Base-by-base conservation (phyloP, 805 yeast species). In the Priceomyces castillae region DNA sequence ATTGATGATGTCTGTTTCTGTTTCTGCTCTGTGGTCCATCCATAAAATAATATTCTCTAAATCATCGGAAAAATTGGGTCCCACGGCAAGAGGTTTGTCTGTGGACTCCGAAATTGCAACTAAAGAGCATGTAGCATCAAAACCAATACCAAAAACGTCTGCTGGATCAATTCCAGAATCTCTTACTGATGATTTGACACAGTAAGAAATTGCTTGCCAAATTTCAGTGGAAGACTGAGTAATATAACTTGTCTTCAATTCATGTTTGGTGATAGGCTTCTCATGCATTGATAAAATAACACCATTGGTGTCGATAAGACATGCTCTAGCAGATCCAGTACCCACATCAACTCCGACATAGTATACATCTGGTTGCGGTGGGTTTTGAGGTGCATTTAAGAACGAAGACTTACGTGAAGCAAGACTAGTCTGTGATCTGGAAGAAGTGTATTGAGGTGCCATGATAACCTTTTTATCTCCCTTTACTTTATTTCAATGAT, bases 1-100 rank as follows among this genome's bases (percentile, higher is more conserved):
- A 65, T 92, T 92, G 62, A 94, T 90, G 44, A 71, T 78, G 43
- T 80, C 70, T 11, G 97, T 90, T 61, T 92, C 97, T 6, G 73
- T 70, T 12, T 76, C 82, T 0, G 98, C 97, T 50, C 99, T 78
- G 65, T 94, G 99, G 69, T 94, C 99, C 98, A 94, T 92, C 99
- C 99, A 94, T 49, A 94, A 67, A 41, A 94, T 81, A 56, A 94
- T 84, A 64, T 94, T 90, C 59, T 90, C 95, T 48, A 76, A 77
- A 37, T 70, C 52, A 55, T 88, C 82, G 26, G 65, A 50, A 61
- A 88, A 92, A 59, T 90, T 87, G 1, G 99, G 98, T 7, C 99
- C 99, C 12, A 90, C 98, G 1, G 85, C 88, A 35, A 88, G 75
- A 3, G 96, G 95, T 38, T 71, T 61, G 53, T 85, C 86, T 37